Evolutionary conservation across 139 green algal species (phyloP), one percentile per base, ranked within the genome.

Genomic region (Edaphochlamys debaryana): DNA sequence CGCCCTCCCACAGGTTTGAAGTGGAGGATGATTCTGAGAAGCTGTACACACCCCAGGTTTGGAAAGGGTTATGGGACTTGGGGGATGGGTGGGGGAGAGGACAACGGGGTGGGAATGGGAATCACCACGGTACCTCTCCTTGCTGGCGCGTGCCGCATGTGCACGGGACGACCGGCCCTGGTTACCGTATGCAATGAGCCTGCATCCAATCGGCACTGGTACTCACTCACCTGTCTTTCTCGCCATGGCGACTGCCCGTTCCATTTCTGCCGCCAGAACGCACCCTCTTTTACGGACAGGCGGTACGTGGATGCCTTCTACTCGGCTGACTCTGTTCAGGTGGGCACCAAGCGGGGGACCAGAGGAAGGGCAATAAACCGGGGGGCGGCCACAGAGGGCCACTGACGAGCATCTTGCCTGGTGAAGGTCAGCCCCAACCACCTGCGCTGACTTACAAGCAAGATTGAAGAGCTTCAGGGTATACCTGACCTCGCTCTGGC

Each of bases 11-110:
- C 34, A 79, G 63, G n/a, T 69, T 84, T 11, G 1, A 48, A 25
- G 56, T 77, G 0, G 82, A 87, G 56, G 32, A 84, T 13, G 82
- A 87, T 22, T 67, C 58, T 22, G 82, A 74, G 48, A 79, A 84
- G 48, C 73, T 87, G 4, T 87, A 83, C 73, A 87, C 82, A 45
- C 82, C 82, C 2, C 69, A 73, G 15, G 42, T 74, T 32, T 60
- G 72, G 17, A 37, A 72, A 32, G 71, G 52, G 11, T 80, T 87
- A 17, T 19, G 71, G 34, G 82, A 82, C 60, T 56, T 67, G 34
- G 60, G 64, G n/a, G n/a, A n/a, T n/a, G n/a, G n/a, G n/a, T n/a
- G n/a, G n/a, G n/a, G n/a, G n/a, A n/a, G n/a, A n/a, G n/a, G n/a
- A n/a, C n/a, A n/a, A n/a, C n/a, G n/a, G n/a, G n/a, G n/a, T n/a